Evolutionary conservation across 495 filamentous ascomycete species (phyloP).

Genomic region (Podospora pseudoanserina): DNA sequence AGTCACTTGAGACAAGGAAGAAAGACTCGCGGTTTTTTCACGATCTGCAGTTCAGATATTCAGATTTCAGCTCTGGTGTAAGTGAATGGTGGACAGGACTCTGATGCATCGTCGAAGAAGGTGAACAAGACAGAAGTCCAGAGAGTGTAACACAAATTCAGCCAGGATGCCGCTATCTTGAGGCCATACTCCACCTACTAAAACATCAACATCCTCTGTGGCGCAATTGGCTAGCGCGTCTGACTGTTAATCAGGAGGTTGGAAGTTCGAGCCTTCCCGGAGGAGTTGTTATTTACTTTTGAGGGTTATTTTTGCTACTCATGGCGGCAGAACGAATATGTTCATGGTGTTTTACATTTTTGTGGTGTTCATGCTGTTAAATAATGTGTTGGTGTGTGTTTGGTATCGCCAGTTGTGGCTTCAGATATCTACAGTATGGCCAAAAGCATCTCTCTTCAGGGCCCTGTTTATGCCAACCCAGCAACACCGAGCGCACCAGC

Average conservation of each 20-base stretch:
- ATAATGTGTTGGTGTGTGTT: background rate
- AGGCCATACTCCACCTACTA: background rate
- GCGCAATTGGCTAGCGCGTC: conserved; percentile 23
- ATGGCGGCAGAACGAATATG: background rate
- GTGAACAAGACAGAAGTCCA: background rate
- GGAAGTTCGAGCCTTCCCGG: conserved; percentile 22
- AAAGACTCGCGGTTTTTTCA: background rate
- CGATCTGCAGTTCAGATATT: background rate
- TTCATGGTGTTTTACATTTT: background rate
- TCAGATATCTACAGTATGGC: background rate
- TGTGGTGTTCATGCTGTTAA: background rate
- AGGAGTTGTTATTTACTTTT: conserved; percentile 13
- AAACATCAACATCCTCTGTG: conserved; percentile 17
- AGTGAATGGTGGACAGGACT: background rate
- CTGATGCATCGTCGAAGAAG: background rate
- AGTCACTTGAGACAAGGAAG: background rate
- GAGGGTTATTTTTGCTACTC: background rate
- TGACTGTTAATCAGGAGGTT: conserved; percentile 20
- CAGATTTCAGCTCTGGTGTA: background rate
- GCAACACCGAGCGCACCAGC: conserved; percentile 16
- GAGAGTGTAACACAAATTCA: background rate
- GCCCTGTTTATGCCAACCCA: conserved; percentile 7
- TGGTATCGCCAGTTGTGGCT: background rate
- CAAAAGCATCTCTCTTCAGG: background rate
- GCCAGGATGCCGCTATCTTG: background rate